Percentiles rank a stretch among this genome's conserved stretches.
Conservation (phyloP, 2,329 filamentous ascomycete species). For the Cladosporium austrohemisphaericum region DNA sequence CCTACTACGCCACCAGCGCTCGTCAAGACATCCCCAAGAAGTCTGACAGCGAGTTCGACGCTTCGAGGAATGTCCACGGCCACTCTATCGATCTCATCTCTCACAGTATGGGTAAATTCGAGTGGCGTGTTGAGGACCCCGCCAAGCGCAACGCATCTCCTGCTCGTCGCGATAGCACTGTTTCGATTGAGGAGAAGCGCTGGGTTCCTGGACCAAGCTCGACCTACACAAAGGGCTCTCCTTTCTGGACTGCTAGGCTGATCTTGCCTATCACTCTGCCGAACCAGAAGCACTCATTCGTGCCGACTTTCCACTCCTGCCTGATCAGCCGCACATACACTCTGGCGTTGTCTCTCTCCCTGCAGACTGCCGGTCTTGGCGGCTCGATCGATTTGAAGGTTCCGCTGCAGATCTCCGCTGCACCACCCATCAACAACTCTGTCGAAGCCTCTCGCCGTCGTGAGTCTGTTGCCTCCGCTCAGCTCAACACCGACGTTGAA, state of each 20-base stretch:
- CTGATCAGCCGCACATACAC: constrained; percentile 61
- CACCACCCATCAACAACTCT: constrained; percentile 4
- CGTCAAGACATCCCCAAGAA: constrained; percentile 49
- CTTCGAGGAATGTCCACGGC: constrained; percentile 50
- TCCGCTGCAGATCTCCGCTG: constrained; percentile 42
- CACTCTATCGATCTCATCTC: constrained; percentile 53
- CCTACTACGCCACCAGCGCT: constrained; percentile 53
- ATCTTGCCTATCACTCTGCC: constrained; percentile 62
- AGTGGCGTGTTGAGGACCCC: constrained; percentile 47
- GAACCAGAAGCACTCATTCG: constrained; percentile 51
- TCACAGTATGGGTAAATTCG: constrained; percentile 54
- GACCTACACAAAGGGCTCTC: constrained; percentile 40
- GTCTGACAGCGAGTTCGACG: constrained; percentile 40
- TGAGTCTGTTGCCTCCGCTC: constrained; percentile 8
- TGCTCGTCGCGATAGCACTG: constrained; percentile 40
- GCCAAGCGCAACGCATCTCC: constrained; percentile 20
- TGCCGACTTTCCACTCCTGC: constrained; percentile 68
- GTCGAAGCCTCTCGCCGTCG: constrained; percentile 12
- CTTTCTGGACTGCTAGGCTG: constrained; percentile 60
- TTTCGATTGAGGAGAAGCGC: constrained; percentile 28
- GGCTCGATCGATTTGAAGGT: constrained; percentile 41
- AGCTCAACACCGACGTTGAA: constrained; percentile 13
- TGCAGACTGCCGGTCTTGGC: constrained; percentile 48
- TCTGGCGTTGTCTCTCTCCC: constrained; percentile 56
- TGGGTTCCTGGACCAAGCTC: constrained; percentile 35